These are phyloP conservation scores for Dimargaris xerosporica DNA, from an alignment of 192 early-diverging fungal genomes.

Conservation along the genomic window DNA sequence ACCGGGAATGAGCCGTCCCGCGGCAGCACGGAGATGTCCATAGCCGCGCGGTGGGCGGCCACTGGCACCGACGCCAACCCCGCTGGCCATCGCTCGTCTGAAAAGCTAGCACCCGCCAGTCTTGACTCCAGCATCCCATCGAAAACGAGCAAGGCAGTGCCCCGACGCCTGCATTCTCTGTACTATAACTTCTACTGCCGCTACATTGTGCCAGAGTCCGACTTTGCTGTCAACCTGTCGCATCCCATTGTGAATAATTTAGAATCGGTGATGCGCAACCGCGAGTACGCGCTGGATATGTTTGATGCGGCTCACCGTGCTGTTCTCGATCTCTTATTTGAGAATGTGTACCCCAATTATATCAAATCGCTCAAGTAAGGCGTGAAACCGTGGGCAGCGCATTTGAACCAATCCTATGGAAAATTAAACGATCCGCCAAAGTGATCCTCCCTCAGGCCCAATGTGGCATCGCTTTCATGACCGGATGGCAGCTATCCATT, in stretches of 20 bases:
- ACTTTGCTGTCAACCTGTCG: conserved; percentile 11
- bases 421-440: not conserved
- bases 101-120: not conserved
- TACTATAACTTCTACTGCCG: conserved; percentile 5
- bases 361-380: not conserved
- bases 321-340: conserved; percentile 4
- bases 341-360: conserved; percentile 9
- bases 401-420: not conserved
- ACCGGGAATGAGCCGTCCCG: too few species aligned
- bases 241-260: not conserved
- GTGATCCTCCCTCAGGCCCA: not conserved
- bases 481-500: not conserved
- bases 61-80: not conserved
- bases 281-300: not conserved
- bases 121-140: too few species aligned
- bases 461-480: not conserved
- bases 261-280: not conserved
- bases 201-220: conserved; percentile 5
- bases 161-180: not conserved
- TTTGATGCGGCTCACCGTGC: conserved; percentile 1
- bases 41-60: not conserved
- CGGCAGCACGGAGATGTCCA: not conserved
- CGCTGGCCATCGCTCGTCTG: not conserved
- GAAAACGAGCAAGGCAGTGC: too few species aligned
- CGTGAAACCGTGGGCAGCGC: not conserved